phyloP scores from a whole-genome alignment of 768 basidiomycete genomes.

The Termitomyces sp. region DNA sequence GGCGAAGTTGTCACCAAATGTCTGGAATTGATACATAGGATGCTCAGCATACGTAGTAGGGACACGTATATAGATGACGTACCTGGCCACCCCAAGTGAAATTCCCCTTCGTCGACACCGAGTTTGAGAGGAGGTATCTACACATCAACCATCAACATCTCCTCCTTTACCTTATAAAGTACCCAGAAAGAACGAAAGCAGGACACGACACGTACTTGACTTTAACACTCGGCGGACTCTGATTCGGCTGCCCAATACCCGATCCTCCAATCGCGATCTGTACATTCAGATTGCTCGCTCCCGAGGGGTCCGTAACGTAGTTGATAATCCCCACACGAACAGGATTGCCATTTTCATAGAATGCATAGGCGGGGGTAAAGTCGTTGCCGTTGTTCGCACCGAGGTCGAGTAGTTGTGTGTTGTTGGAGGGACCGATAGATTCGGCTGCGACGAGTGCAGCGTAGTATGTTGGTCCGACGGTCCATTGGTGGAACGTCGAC shows the following conservation, averaged over 20 bases:
- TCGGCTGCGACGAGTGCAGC: slow-evolving; percentile 68
- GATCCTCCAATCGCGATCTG: slow-evolving; percentile 43
- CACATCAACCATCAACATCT: neutral
- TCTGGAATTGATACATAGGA: slow-evolving; percentile 29
- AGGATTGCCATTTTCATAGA: slow-evolving; percentile 68
- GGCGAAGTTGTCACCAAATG: slow-evolving; percentile 55
- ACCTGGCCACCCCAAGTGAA: slow-evolving; percentile 65
- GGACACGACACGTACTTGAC: slow-evolving; percentile 41
- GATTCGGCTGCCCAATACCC: slow-evolving; percentile 4
- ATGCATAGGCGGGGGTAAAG: slow-evolving; percentile 64
- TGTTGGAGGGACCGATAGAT: slow-evolving; percentile 57
- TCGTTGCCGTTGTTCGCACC: slow-evolving; percentile 35
- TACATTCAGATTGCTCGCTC: slow-evolving; percentile 49
- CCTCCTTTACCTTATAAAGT: no score
- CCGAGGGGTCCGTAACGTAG: slow-evolving; percentile 58
- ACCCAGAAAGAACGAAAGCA: neutral
- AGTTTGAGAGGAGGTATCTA: slow-evolving; percentile 37
- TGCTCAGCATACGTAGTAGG: no score
- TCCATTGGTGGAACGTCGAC: slow-evolving; percentile 62
- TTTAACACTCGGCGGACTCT: slow-evolving; percentile 39
- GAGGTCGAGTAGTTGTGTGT: slow-evolving; percentile 65
- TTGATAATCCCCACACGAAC: slow-evolving; percentile 69
- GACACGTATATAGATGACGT: slow-evolving; percentile 1
- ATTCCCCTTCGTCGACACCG: slow-evolving; percentile 50
- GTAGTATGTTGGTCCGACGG: slow-evolving; percentile 72